Percentiles rank a stretch among this genome's conserved stretches.
phyloP scores from a whole-genome alignment of 2,329 filamentous ascomycete species.

The Exophiala phaeomuriformis region DNA sequence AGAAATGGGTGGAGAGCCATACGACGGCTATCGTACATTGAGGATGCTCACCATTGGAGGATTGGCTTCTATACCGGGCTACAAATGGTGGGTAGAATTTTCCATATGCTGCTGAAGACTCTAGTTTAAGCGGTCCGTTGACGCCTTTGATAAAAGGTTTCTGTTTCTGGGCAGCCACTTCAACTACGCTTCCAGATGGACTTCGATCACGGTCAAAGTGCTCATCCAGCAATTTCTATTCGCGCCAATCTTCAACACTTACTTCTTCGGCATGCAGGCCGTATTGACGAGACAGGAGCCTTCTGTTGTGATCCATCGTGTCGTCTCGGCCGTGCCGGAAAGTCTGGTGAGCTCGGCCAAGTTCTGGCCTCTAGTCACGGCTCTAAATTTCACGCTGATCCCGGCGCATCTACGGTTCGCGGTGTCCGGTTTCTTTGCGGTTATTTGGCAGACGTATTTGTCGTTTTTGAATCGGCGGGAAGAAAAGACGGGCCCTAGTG shows the following conservation, averaged over 20 bases:
- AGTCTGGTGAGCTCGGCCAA: slow-evolving; percentile 75
- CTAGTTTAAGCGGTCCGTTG: too few species aligned
- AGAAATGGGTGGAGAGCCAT: slow-evolving; percentile 40
- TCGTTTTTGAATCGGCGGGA: slow-evolving; percentile 42
- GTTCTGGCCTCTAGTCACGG: slow-evolving; percentile 80
- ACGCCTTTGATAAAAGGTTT: slow-evolving; percentile 49
- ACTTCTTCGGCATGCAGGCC: slow-evolving; percentile 76
- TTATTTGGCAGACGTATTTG: slow-evolving; percentile 90
- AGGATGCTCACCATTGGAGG: slow-evolving; percentile 69
- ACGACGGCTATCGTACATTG: slow-evolving; percentile 61
- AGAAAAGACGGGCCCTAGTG: slow-evolving; percentile 23
- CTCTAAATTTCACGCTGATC: slow-evolving; percentile 76
- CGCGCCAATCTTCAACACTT: slow-evolving; percentile 73
- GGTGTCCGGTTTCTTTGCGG: slow-evolving; percentile 70
- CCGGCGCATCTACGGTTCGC: slow-evolving; percentile 70
- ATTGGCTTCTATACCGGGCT: slow-evolving; percentile 66
- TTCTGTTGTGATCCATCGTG: slow-evolving; percentile 59
- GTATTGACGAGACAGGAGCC: slow-evolving; percentile 62
- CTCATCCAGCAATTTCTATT: slow-evolving; percentile 71
- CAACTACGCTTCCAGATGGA: slow-evolving; percentile 67
- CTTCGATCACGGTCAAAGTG: slow-evolving; percentile 71
- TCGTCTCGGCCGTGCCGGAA: slow-evolving; percentile 67
- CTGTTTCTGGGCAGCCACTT: slow-evolving; percentile 72
- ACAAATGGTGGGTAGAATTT: slow-evolving; percentile 59
- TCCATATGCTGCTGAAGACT: too few species aligned